Evolutionary conservation across 176 grass and related monocot species (phyloP), one percentile per base, ranked within the genome.

Genomic region (Aegilops speltoides): DNA sequence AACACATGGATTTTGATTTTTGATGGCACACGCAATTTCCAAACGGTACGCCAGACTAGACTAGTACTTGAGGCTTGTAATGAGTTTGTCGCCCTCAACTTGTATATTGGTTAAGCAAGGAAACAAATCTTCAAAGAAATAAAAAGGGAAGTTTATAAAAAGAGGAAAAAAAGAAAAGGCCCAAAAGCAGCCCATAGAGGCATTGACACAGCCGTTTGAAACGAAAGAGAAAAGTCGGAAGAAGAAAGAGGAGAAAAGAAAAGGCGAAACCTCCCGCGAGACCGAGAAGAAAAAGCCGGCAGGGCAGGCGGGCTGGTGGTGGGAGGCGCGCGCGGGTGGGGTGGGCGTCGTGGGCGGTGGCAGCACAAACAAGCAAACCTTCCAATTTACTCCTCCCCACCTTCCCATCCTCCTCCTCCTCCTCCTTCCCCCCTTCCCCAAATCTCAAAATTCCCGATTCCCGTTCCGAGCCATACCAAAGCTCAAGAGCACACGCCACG

Each of bases 311-410:
- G 73, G 52, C 46, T 33, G 36, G 40, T 4, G 70, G 80, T 37
- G 63, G 79, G 86, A 48, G 70, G 72, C 71, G 71, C 72, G 66
- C 66, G 65, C 64, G 29, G 64, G 50, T 10, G 14, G 10, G 73
- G 73, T 26, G 54, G 56, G 75, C 64, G 65, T 64, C 63, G 81
- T 89, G 88, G 78, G 83, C 78, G 88, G 88, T 82, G 83, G 88
- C 83, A 86, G 88, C 83, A 81, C 48, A 69, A 82, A 69, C 78
- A 86, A 82, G 83, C 83, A 90, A 89, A 67, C 83, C 83, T 82
- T 85, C 70, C 83, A 77, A 86, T 86, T 82, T 52, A 90, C 75
- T 84, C 81, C 80, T 87, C 57, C 79, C 81, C 89, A 68, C 73
- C 84, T 45, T 79, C 80, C 65, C 50, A 8, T 41, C 31, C 29